Percentiles rank a stretch among this genome's conserved stretches.
Evolutionary conservation across 441 rosid genomes (phyloP).

Genomic region (Pelargonium cotyledonis): DNA sequence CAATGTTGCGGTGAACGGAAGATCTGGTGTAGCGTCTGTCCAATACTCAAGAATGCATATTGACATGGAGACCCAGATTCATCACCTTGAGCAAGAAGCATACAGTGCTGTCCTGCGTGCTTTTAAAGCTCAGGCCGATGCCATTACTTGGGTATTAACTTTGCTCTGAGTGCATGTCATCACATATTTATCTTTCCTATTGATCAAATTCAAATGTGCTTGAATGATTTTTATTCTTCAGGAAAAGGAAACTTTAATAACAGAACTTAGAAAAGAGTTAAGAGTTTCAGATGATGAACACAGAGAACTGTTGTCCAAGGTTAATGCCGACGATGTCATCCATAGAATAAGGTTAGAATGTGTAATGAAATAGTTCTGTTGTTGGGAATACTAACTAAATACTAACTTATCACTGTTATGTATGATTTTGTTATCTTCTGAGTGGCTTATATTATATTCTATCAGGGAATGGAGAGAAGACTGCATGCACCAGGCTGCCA

Average conservation of each 20-base stretch:
- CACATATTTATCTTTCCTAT: slow-evolving; percentile 17
- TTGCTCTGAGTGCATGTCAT: slow-evolving; percentile 9
- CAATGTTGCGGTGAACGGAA: slow-evolving; percentile 41
- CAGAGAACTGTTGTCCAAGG: slow-evolving; percentile 72
- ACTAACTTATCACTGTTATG: neutral
- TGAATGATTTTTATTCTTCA: slow-evolving; percentile 21
- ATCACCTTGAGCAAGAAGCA: slow-evolving; percentile 91
- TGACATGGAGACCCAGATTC: slow-evolving; percentile 85
- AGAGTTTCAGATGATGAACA: slow-evolving; percentile 98
- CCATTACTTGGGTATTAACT: slow-evolving; percentile 79
- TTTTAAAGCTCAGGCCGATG: slow-evolving; percentile 96
- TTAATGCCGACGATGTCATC: slow-evolving; percentile 76
- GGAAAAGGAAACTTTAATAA: slow-evolving; percentile 93
- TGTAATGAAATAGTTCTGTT: slow-evolving; percentile 13
- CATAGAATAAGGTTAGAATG: slow-evolving; percentile 62
- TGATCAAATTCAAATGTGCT: slow-evolving; percentile 13
- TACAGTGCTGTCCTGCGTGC: slow-evolving; percentile 86
- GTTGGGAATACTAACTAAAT: slow-evolving; percentile 8
- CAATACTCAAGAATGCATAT: slow-evolving; percentile 31
- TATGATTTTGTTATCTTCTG: slow-evolving; percentile 10
- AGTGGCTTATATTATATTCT: slow-evolving; percentile 17
- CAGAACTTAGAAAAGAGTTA: slow-evolving; percentile 85
- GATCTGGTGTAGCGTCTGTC: slow-evolving; percentile 38
- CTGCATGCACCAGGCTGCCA: slow-evolving; percentile 57
- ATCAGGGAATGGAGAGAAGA: slow-evolving; percentile 85